Evolutionary conservation across 1,284 basidiomycete species (phyloP), one percentile per base, ranked within the genome.

Genomic region (Naganishia albida): DNA sequence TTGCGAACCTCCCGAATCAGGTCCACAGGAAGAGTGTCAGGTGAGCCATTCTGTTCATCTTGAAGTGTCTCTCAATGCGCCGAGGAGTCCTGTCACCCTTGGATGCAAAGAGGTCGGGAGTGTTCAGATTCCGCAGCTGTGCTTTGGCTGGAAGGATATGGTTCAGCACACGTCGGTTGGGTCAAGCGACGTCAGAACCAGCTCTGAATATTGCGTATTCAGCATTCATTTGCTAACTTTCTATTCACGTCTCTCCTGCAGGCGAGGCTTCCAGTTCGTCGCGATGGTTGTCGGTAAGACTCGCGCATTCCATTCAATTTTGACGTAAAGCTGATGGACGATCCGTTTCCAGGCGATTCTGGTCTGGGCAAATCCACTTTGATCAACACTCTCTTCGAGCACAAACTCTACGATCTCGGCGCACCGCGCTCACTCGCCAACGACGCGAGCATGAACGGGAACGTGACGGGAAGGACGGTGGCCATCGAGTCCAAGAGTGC

Each of bases 311-410:
- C 28, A 1, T 23, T 26, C 16, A 7, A 34, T 51, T 44, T 52
- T 51, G 34, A 65, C 64, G 40, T 66, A 25, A 42, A 46, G 23
- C 43, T 43, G 18, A 34, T 46, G 38, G 44, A 43, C 50, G 34
- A 30, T 34, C 67, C 49, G 54, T 50, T 62, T 63, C 68, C 76
- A 96, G 93, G 93, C 81, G 94, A 98, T 82, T 96, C 93, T 59
- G 94, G 94, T 63, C 84, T 98, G 69, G 94, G 94, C 70, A 98
- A 98, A 83, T 97, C 94, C 18, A 98, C 94, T 12, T 85, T 97
- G 75, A 88, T 98, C 79, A 98, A 98, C 82, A 98, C 94, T 20
- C 85, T 98, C 69, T 98, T 98, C 85, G 92, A 95, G 78, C 95
- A 93, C 53, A 86, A 86, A 68, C 88, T 98, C 68, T 95, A 96